Evolutionary conservation across 2,329 filamentous ascomycete genomes (phyloP), one percentile per base, ranked within the genome.

Genomic region (Neodidymelliopsis sp.): DNA sequence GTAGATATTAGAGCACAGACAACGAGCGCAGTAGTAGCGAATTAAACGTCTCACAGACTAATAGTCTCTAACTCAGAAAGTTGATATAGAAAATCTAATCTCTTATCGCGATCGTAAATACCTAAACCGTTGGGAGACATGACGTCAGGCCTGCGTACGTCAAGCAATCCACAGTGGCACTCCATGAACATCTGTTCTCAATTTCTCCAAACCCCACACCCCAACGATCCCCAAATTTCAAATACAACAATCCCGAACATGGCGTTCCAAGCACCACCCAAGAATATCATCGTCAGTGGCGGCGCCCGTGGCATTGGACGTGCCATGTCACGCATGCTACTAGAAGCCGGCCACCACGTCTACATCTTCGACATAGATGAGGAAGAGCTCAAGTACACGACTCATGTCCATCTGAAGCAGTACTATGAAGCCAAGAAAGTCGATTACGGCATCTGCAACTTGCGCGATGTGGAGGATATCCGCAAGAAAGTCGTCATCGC

Each of bases 231-330:
- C 29, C 23, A 38, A n/a, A 28, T 28, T 31, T 12, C 24, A 13
- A 25, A 23, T 13, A 11, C 13, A 20, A 41, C 24, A 12, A 28
- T n/a, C 13, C 16, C 20, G 24, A 29, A 19, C 16, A 51, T 44
- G 37, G 31, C 41, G 19, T 41, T 54, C 9, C 28, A 41, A 30
- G 47, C 37, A 33, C 35, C 54, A 23, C 62, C 65, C 13, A 70
- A 64, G 39, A 70, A 72, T 23, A 62, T 73, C 41, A 59, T 77
- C 56, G 68, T 77, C 28, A 72, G 68, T 23, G 77, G 77, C 18
- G 76, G 73, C 19, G 77, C 75, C 4, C 72, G 73, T 31, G 79
- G 78, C n/a, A 79, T 81, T 49, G 78, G 79, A 11, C 70, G 78
- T 39, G 74, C 71, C 22, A 59, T 79, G 24, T 72, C 72, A n/a